A percentile compares a stretch with the other conserved stretches of the same genome.
Evolutionary conservation across 139 green algal genomes (phyloP).

Genomic region (Closterium sp.): DNA sequence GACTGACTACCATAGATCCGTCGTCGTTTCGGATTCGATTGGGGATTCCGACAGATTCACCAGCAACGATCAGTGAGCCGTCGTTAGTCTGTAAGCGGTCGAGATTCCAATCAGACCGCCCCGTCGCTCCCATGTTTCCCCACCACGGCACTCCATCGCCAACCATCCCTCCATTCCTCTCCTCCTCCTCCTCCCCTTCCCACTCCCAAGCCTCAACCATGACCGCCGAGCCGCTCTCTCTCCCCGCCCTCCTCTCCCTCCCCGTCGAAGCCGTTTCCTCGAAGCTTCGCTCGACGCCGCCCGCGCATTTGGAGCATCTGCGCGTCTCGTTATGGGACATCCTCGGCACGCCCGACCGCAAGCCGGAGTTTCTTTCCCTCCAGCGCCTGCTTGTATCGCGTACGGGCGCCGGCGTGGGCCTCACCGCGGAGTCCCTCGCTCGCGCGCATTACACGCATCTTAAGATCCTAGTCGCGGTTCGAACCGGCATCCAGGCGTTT

Average conservation of each 20-base stretch:
- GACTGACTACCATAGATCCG: too few relatives aligned
- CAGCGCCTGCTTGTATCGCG: background rate
- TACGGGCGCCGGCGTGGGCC: background rate
- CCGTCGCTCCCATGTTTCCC: background rate
- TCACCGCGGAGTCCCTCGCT: background rate
- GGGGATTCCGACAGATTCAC: too few relatives aligned
- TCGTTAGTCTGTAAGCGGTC: too few relatives aligned
- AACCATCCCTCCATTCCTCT: background rate
- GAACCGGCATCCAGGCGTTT: conserved; percentile 44
- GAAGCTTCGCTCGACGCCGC: background rate
- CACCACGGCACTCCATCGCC: background rate
- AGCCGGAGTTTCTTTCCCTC: background rate
- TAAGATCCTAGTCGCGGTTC: conserved; percentile 30
- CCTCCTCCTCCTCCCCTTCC: background rate
- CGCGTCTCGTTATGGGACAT: conserved; percentile 14
- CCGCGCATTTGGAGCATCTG: background rate
- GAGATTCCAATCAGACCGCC: too few relatives aligned
- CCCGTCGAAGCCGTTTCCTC: background rate
- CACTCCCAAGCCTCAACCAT: background rate
- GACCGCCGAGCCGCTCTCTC: background rate
- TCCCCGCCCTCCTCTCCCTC: conserved; percentile 15
- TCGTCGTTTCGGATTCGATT: too few relatives aligned
- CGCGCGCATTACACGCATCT: conserved; percentile 30
- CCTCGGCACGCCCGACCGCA: background rate
- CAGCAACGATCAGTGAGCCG: too few relatives aligned